These are phyloP conservation scores for Penicillium sp. DNA, from an alignment of 2,329 filamentous ascomycete genomes.

Conservation along the genomic window DNA sequence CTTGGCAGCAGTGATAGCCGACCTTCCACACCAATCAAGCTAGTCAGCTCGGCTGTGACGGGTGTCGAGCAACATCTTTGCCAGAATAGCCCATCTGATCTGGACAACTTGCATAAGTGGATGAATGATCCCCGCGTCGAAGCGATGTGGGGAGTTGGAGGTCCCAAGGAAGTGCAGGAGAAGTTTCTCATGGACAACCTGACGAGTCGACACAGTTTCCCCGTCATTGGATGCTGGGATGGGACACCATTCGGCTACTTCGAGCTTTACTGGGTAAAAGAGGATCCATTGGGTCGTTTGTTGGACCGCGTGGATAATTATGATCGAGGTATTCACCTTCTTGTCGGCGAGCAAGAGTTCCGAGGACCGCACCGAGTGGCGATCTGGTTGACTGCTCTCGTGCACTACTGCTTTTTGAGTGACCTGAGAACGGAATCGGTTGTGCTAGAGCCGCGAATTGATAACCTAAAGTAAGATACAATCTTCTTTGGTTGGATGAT, in stretches of 20 bases:
- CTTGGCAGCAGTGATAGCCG: slow-evolving; percentile 41
- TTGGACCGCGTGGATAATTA: slow-evolving; percentile 71
- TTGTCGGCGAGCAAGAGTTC: slow-evolving; percentile 91
- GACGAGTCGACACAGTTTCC: slow-evolving; percentile 74
- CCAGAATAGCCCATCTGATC: slow-evolving; percentile 51
- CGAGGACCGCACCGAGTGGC: slow-evolving; percentile 74
- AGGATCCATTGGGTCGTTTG: slow-evolving; percentile 74
- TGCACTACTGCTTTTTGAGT: slow-evolving; percentile 80
- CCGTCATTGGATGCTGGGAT: slow-evolving; percentile 90
- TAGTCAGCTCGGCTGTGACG: slow-evolving; percentile 36
- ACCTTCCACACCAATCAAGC: slow-evolving; percentile 26
- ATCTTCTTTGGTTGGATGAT: neutral
- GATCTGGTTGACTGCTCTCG: slow-evolving; percentile 78
- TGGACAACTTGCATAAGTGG: slow-evolving; percentile 78
- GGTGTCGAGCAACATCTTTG: slow-evolving; percentile 46
- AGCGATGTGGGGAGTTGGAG: slow-evolving; percentile 77
- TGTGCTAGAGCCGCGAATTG: slow-evolving; percentile 84
- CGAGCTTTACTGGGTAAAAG: slow-evolving; percentile 97
- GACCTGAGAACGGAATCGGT: slow-evolving; percentile 81
- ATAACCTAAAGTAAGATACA: slow-evolving; percentile 76
- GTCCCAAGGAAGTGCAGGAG: slow-evolving; percentile 57
- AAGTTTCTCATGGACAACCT: slow-evolving; percentile 69
- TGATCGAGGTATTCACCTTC: slow-evolving; percentile 83
- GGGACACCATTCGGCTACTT: slow-evolving; percentile 96
- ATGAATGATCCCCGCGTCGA: slow-evolving; percentile 82